phyloP scores from a whole-genome alignment of 768 basidiomycete species.

The Termitomyces sp. region DNA sequence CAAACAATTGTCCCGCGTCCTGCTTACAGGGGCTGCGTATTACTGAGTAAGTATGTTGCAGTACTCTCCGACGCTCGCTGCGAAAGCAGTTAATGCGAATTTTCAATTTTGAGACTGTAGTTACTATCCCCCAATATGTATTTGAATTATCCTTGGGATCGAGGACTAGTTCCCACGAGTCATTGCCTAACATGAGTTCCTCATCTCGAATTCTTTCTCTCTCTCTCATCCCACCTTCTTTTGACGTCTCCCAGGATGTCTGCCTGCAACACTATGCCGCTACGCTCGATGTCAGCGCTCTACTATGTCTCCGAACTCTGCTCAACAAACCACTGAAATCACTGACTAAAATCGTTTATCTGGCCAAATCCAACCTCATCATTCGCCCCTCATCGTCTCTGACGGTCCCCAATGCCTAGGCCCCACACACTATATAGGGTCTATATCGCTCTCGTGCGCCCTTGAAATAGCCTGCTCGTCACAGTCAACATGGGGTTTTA shows the following conservation, averaged over 20 bases:
- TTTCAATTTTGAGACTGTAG: too few species aligned
- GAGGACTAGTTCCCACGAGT: too few species aligned
- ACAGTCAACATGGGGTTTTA: too few species aligned
- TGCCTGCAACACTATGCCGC: not conserved
- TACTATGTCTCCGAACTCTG: not conserved
- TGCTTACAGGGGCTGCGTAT: too few species aligned
- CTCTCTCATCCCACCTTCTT: not conserved
- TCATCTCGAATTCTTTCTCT: too few species aligned
- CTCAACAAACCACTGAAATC: not conserved
- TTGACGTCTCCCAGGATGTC: not conserved
- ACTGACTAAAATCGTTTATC: not conserved
- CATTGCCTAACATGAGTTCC: too few species aligned
- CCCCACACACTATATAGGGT: not conserved
- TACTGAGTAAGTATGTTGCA: too few species aligned
- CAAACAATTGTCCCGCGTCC: too few species aligned
- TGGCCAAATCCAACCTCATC: not conserved
- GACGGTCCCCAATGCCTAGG: not conserved
- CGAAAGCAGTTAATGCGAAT: too few species aligned
- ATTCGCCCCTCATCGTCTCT: not conserved
- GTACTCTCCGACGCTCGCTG: too few species aligned
- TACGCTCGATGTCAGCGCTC: not conserved
- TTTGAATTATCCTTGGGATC: too few species aligned
- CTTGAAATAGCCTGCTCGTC: not conserved
- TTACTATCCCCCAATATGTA: too few species aligned
- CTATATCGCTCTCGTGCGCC: not conserved